Evolutionary conservation across 1,284 basidiomycete species (phyloP).

Genomic region (Fistulinella cinereoalba): DNA sequence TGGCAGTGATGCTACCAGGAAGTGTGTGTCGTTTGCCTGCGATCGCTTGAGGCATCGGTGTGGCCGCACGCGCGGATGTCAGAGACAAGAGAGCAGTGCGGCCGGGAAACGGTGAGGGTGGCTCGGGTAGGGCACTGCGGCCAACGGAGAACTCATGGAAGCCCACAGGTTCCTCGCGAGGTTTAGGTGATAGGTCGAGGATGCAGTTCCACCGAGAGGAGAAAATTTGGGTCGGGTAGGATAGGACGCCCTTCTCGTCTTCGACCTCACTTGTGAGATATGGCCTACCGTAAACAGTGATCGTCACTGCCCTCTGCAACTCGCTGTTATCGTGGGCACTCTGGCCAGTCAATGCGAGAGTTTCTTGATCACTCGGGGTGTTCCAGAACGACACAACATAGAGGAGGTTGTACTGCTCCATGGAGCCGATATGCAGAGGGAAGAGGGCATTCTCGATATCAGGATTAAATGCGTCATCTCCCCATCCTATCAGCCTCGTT

Average conservation of each 20-base stretch:
- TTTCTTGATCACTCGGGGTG: slow-evolving; percentile 59
- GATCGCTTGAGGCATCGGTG: slow-evolving; percentile 37
- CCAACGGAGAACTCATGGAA: slow-evolving; percentile 26
- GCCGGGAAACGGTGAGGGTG: slow-evolving; percentile 69
- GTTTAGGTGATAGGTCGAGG: slow-evolving; percentile 65
- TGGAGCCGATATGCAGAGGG: slow-evolving; percentile 63
- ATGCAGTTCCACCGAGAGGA: slow-evolving; percentile 85
- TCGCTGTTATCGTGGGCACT: slow-evolving; percentile 35
- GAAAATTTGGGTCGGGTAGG: slow-evolving; percentile 70
- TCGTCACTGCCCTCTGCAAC: slow-evolving; percentile 72
- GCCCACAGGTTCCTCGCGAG: slow-evolving; percentile 23
- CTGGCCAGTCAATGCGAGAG: slow-evolving; percentile 37
- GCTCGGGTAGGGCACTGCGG: slow-evolving; percentile 61
- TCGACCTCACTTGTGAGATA: slow-evolving; percentile 32
- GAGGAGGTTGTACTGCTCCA: slow-evolving; percentile 83
- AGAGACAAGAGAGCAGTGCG: slow-evolving; percentile 27
- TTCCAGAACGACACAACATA: slow-evolving; percentile 78
- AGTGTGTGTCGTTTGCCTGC: slow-evolving; percentile 63
- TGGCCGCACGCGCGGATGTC: slow-evolving; percentile 19
- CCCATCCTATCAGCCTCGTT: slow-evolving; percentile 69
- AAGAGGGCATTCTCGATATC: slow-evolving; percentile 51
- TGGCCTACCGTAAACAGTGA: slow-evolving; percentile 74
- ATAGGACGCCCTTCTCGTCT: slow-evolving; percentile 19
- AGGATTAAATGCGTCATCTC: slow-evolving; percentile 40
- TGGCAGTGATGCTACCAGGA: slow-evolving; percentile 34